These are phyloP conservation scores for Rosa multiflora DNA, from an alignment of 306 rosid species.

Conservation along the genomic window DNA sequence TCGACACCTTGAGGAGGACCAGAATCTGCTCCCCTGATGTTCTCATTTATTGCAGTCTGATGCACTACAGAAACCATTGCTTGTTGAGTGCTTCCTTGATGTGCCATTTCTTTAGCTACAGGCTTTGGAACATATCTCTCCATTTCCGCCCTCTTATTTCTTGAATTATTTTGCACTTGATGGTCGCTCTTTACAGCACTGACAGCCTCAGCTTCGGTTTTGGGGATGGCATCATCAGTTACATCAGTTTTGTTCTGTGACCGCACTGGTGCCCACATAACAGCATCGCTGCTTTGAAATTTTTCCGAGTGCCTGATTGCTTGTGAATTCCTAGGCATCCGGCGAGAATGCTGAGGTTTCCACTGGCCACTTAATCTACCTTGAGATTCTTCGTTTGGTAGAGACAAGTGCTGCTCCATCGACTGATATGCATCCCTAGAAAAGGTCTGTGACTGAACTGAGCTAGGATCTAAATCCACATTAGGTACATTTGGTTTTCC, in stretches of 20 bases:
- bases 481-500: conserved; percentile 52
- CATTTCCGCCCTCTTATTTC: conserved; percentile 89
- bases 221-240: conserved; percentile 50
- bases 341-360: conserved; percentile 74
- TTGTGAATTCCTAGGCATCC: conserved; percentile 65
- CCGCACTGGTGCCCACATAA: conserved; percentile 94
- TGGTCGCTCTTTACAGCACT: conserved; percentile 50
- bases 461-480: conserved; percentile 43
- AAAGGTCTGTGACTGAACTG: conserved; percentile 39
- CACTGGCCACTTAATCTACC: conserved; percentile 60
- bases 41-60: conserved; percentile 44
- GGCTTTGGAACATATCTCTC: conserved; percentile 97
- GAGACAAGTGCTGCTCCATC: conserved; percentile 43
- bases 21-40: conserved; percentile 40
- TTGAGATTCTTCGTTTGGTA: conserved; percentile 56
- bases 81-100: conserved; percentile 67
- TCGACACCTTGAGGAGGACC: conserved; percentile 41
- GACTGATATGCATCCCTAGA: conserved; percentile 46
- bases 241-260: conserved; percentile 57
- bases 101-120: conserved; percentile 92
- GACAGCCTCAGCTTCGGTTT: conserved; percentile 47
- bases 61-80: conserved; percentile 37
- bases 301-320: conserved; percentile 57
- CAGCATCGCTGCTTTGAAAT: conserved; percentile 59
- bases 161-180: conserved; percentile 56